Percentiles rank a stretch among this genome's conserved stretches.
Conservation (phyloP, 139 green algal genomes). For the Zygnema cylindricum region DNA sequence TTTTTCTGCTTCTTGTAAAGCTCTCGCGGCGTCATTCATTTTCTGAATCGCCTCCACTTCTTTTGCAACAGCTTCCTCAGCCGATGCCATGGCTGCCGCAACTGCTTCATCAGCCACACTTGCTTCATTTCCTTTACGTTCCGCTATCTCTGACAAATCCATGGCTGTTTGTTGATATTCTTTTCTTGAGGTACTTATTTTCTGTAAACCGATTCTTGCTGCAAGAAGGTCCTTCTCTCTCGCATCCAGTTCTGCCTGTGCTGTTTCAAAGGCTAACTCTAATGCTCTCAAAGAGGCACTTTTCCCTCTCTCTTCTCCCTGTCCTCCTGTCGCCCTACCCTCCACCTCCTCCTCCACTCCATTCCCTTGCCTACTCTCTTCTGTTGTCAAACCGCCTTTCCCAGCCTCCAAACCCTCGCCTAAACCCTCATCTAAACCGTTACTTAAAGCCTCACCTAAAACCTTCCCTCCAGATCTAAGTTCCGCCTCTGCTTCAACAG, state of each 20-base stretch:
- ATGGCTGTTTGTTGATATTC: constrained; percentile 33
- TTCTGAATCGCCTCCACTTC: constrained; percentile 42
- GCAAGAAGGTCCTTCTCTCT: neutral
- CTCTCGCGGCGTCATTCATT: constrained; percentile 40
- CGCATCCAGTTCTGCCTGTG: constrained; percentile 8
- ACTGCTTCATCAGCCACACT: constrained; percentile 38
- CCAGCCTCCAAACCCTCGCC: constrained; percentile 16
- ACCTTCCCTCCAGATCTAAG: neutral
- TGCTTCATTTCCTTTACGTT: constrained; percentile 26
- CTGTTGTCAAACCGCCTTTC: neutral
- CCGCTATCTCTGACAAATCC: constrained; percentile 20
- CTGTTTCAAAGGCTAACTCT: constrained; percentile 11
- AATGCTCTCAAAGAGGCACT: neutral
- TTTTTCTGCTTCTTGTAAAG: constrained; percentile 42
- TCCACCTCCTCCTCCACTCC: neutral
- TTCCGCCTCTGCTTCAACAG: constrained; percentile 34
- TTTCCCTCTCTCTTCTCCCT: constrained; percentile 18
- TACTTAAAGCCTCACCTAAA: neutral
- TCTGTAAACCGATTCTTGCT: neutral
- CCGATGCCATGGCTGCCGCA: constrained; percentile 25
- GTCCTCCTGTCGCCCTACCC: constrained; percentile 9
- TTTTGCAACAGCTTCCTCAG: constrained; percentile 41
- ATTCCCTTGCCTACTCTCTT: neutral
- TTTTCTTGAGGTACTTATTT: neutral
- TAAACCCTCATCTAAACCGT: constrained; percentile 3